Conservation (phyloP, 768 basidiomycete species). For the Leccinum sublutescens region DNA sequence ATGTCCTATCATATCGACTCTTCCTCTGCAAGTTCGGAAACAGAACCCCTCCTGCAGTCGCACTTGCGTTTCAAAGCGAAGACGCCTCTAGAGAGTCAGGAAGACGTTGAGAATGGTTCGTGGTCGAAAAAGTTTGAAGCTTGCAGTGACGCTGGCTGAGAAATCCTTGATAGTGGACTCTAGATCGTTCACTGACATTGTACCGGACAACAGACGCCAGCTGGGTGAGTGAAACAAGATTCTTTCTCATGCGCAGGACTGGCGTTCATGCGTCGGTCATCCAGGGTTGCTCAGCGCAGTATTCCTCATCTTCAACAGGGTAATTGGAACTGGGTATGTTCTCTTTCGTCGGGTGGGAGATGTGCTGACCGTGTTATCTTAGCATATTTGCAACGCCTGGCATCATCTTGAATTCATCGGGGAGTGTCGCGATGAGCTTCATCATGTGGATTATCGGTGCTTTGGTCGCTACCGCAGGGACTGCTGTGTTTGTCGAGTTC, state of each 20-base stretch:
- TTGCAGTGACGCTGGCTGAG: background rate
- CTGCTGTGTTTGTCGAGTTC: conserved; percentile 71
- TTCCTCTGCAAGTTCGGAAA: conserved; percentile 11
- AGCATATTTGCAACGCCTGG: conserved; percentile 75
- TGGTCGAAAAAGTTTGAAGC: background rate
- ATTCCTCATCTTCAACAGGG: conserved; percentile 71
- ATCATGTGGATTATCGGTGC: conserved; percentile 73
- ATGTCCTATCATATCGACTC: conserved; percentile 1
- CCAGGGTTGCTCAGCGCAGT: conserved; percentile 45
- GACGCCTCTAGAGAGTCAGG: background rate
- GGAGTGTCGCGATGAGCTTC: conserved; percentile 67
- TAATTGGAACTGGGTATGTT: conserved; percentile 69
- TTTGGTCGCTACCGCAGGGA: conserved; percentile 60
- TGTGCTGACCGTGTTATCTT: conserved; percentile 2
- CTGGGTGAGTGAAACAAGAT: conserved; percentile 40
- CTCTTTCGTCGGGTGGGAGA: background rate
- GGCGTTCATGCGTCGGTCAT: background rate
- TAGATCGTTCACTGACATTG: conserved; percentile 37
- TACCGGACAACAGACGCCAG: conserved; percentile 47
- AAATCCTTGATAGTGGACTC: conserved; percentile 5
- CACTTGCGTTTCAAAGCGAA: background rate
- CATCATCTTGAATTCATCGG: conserved; percentile 61
- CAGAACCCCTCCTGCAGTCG: conserved; percentile 21
- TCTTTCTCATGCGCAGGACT: background rate
- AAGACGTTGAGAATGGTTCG: conserved; percentile 17